phyloP scores from a whole-genome alignment of 805 yeast genomes.

The Candida ficus region DNA sequence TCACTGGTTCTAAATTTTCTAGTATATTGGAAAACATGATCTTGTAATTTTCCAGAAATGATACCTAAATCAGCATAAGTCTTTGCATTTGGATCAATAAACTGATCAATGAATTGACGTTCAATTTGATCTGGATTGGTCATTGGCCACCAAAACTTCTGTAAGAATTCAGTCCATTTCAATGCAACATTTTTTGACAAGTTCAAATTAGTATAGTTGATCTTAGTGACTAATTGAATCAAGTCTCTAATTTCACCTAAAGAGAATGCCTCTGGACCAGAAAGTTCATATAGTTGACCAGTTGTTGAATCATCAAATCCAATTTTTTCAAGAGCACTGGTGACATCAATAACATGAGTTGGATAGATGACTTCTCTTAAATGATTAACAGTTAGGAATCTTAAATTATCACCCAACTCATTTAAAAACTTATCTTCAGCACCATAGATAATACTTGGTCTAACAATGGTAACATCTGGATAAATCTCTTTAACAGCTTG shows the following conservation, averaged over 20 bases:
- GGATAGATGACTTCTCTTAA: slow-evolving; percentile 62
- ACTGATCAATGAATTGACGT: slow-evolving; percentile 66
- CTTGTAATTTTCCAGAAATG: slow-evolving; percentile 47
- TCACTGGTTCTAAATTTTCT: slow-evolving; percentile 28
- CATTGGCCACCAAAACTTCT: slow-evolving; percentile 39
- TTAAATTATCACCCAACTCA: slow-evolving; percentile 48
- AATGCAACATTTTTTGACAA: slow-evolving; percentile 35
- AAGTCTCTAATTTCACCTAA: slow-evolving; percentile 62
- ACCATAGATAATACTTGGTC: slow-evolving; percentile 81
- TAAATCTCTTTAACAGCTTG: slow-evolving; percentile 57
- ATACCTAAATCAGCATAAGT: slow-evolving; percentile 72
- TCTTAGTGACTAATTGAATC: slow-evolving; percentile 56
- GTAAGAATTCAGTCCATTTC: slow-evolving; percentile 30
- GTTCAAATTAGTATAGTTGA: slow-evolving; percentile 33
- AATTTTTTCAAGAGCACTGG: slow-evolving; percentile 70
- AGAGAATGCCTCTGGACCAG: slow-evolving; percentile 63
- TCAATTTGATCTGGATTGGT: slow-evolving; percentile 68
- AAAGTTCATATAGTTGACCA: slow-evolving; percentile 71
- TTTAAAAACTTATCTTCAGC: slow-evolving; percentile 66
- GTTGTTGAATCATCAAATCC: slow-evolving; percentile 77
- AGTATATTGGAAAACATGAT: slow-evolving; percentile 42
- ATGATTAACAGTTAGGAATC: slow-evolving; percentile 62
- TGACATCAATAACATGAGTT: slow-evolving; percentile 73
- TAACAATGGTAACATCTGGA: slow-evolving; percentile 78
- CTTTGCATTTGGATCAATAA: slow-evolving; percentile 51